Conservation (phyloP, 306 rosid species). For the Spatholobus suberectus region DNA sequence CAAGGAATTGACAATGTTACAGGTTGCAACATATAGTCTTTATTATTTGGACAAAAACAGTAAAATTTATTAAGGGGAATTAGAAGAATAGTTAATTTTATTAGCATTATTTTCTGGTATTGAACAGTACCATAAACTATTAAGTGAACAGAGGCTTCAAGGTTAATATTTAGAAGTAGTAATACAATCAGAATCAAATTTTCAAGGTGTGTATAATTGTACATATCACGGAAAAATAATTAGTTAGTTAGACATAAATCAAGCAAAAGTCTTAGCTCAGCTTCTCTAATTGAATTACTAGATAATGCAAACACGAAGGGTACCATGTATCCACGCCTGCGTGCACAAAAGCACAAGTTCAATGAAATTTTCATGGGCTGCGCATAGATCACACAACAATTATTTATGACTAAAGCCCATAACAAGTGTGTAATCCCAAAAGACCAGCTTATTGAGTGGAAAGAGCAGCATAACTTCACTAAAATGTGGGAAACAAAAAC, state of each 20-base stretch:
- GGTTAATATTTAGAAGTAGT: neutral
- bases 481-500: neutral
- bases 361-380: neutral
- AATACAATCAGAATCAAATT: neutral
- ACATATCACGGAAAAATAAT: no score
- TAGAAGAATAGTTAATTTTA: neutral
- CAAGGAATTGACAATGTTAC: neutral
- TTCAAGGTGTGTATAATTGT: neutral
- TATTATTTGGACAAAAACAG: neutral
- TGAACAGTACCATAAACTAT: neutral
- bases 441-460: neutral
- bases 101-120: neutral
- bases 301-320: no score
- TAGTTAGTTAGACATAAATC: neutral
- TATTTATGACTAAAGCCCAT: neutral
- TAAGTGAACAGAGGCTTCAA: neutral
- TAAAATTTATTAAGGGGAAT: neutral
- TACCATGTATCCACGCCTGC: neutral
- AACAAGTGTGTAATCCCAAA: no score
- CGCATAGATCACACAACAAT: neutral
- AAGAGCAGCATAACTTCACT: neutral
- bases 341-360: neutral
- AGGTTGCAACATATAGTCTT: neutral
- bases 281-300: neutral
- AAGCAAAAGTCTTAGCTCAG: conserved; percentile 2